Conservation (phyloP, 2,329 filamentous ascomycete species). For the Ambrosiella xylebori region DNA sequence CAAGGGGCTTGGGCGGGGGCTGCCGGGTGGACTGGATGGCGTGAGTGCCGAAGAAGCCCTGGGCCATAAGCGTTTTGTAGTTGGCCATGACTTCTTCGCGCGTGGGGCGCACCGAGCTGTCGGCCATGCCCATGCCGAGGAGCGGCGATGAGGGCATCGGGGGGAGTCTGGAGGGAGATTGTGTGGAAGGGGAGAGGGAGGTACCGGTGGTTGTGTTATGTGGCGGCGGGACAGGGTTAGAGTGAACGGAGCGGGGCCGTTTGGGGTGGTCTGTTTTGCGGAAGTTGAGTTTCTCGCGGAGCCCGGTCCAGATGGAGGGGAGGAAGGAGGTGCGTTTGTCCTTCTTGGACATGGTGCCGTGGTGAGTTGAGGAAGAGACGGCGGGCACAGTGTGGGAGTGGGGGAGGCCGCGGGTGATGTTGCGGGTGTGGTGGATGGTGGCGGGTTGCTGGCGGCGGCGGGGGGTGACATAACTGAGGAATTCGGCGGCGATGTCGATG, state of each 20-base stretch:
- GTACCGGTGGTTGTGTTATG: not conserved
- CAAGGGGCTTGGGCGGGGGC: slow-evolving; percentile 19
- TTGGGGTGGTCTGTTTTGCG: slow-evolving; percentile 11
- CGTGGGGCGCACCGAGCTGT: slow-evolving; percentile 9
- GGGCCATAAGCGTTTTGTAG: slow-evolving; percentile 38
- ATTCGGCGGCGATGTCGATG: slow-evolving; percentile 14
- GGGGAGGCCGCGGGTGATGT: slow-evolving; percentile 2
- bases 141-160: not conserved
- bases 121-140: slow-evolving; percentile 9
- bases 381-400: slow-evolving; percentile 2
- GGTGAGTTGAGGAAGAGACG: not conserved
- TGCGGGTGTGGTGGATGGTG: slow-evolving; percentile 2
- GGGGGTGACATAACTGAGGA: slow-evolving; percentile 4
- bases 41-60: slow-evolving; percentile 40
- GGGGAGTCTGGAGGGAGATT: not conserved
- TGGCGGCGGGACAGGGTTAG: not conserved
- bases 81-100: slow-evolving; percentile 37
- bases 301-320: slow-evolving; percentile 18
- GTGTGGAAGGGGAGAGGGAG: not conserved
- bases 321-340: slow-evolving; percentile 13
- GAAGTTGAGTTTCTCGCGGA: slow-evolving; percentile 17
- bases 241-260: slow-evolving; percentile 12
- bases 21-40: slow-evolving; percentile 40
- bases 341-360: slow-evolving; percentile 8
- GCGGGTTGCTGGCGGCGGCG: slow-evolving; percentile 8